phyloP scores from a whole-genome alignment of 2,329 filamentous ascomycete species.

The Dothideomycetes sp. region DNA sequence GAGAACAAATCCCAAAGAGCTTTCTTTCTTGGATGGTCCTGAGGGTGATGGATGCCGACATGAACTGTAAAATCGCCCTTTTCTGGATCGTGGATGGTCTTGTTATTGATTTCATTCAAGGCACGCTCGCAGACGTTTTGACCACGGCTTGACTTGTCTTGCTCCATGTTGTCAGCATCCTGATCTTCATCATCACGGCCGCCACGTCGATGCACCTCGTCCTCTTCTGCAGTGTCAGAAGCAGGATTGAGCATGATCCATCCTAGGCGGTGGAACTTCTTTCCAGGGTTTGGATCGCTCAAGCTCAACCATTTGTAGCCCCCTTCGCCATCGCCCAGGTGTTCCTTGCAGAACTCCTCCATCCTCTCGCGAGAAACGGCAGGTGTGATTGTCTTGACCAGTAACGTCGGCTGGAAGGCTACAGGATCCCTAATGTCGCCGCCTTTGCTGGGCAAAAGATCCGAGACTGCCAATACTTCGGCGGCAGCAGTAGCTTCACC shows the following conservation, averaged over 20 bases:
- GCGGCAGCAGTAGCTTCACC: conserved; percentile 86
- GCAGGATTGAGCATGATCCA: conserved; percentile 94
- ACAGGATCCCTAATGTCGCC: conserved; percentile 86
- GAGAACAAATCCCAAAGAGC: conserved; percentile 96
- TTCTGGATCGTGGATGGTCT: conserved; percentile 89
- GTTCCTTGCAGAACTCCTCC: conserved; percentile 88
- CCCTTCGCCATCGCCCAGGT: conserved; percentile 80
- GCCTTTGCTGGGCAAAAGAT: conserved; percentile 73
- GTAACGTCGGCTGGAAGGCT: conserved; percentile 76
- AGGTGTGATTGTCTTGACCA: conserved; percentile 97
- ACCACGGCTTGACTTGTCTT: conserved; percentile 20
- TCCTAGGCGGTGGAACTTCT: conserved; percentile 93
- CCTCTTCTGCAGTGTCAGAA: conserved; percentile 53
- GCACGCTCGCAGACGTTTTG: conserved; percentile 55
- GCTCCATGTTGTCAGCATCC: conserved; percentile 16
- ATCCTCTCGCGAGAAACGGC: conserved; percentile 91
- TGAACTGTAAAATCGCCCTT: conserved; percentile 96
- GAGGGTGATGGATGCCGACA: conserved; percentile 89
- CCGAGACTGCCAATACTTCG: conserved; percentile 85
- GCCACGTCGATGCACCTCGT: conserved; percentile 70
- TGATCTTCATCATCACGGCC: conserved; percentile 51
- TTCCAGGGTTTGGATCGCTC: conserved; percentile 92
- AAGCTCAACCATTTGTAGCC: conserved; percentile 94
- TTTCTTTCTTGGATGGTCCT: conserved; percentile 79
- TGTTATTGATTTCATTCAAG: conserved; percentile 89